Conservation (phyloP, 2,329 filamentous ascomycete species). For the Aspergillus aculeatinus region DNA sequence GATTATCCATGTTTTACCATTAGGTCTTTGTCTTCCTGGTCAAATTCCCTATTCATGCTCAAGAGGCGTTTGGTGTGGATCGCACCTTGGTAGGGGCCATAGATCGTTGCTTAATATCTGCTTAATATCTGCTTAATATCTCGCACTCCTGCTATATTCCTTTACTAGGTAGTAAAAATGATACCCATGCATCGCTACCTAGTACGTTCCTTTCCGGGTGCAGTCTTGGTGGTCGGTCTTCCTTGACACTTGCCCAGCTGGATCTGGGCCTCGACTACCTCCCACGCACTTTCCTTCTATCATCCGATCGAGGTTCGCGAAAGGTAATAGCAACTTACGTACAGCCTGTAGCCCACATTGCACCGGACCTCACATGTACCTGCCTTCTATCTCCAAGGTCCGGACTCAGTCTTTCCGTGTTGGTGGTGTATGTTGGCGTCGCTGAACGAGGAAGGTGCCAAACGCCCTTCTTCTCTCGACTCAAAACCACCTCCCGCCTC, state of each 20-base stretch:
- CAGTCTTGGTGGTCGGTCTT: too few relatives aligned
- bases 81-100: neutral
- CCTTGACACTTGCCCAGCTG: too few relatives aligned
- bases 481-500: neutral
- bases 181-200: constrained; percentile 20
- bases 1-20: too few relatives aligned
- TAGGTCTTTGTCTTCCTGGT: too few relatives aligned
- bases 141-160: constrained; percentile 7
- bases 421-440: too few relatives aligned
- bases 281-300: neutral
- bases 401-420: neutral
- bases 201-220: neutral
- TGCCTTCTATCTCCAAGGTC: neutral
- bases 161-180: constrained; percentile 16
- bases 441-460: neutral
- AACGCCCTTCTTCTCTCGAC: neutral
- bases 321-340: too few relatives aligned
- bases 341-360: too few relatives aligned
- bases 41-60: neutral
- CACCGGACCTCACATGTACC: neutral
- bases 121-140: too few relatives aligned
- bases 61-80: constrained; percentile 2
- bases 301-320: too few relatives aligned
- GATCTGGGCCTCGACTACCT: neutral
- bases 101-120: neutral